Conservation (phyloP, 1,284 basidiomycete species). For the Inonotus obliquus region DNA sequence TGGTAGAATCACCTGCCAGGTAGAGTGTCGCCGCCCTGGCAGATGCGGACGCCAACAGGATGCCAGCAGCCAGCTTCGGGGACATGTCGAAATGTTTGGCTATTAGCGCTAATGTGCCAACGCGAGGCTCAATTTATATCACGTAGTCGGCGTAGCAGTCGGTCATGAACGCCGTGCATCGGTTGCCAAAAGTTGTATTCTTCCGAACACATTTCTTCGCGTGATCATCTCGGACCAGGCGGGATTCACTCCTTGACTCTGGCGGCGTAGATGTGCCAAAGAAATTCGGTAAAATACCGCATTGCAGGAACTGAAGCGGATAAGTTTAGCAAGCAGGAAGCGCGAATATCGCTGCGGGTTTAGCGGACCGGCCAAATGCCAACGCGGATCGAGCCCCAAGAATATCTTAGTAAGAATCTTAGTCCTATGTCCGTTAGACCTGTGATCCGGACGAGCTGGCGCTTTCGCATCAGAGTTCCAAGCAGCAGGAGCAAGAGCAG, state of each 20-base stretch:
- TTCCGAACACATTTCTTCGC: background rate
- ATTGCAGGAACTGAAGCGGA: too few species aligned
- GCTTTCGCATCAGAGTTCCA: too few species aligned
- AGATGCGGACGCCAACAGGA: background rate
- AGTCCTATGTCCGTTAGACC: too few species aligned
- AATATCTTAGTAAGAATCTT: too few species aligned
- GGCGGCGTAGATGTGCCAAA: background rate
- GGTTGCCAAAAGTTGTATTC: background rate
- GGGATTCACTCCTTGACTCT: background rate
- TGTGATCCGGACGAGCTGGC: too few species aligned
- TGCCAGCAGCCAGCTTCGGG: background rate
- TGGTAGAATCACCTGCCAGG: conserved; percentile 45
- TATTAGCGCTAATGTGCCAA: background rate
- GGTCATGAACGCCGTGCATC: background rate
- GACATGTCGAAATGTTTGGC: background rate
- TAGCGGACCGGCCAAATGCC: background rate
- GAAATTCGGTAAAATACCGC: background rate
- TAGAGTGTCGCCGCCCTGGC: conserved; percentile 30
- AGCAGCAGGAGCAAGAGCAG: too few species aligned
- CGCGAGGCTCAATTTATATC: background rate
- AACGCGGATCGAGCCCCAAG: background rate
- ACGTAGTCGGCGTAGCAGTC: background rate
- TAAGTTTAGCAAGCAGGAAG: too few species aligned
- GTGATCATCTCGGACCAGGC: too few species aligned
- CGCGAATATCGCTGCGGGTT: too few species aligned